Base-by-base conservation (phyloP, 192 early-diverging fungal species). In the Rhizoclosmatium globosum region DNA sequence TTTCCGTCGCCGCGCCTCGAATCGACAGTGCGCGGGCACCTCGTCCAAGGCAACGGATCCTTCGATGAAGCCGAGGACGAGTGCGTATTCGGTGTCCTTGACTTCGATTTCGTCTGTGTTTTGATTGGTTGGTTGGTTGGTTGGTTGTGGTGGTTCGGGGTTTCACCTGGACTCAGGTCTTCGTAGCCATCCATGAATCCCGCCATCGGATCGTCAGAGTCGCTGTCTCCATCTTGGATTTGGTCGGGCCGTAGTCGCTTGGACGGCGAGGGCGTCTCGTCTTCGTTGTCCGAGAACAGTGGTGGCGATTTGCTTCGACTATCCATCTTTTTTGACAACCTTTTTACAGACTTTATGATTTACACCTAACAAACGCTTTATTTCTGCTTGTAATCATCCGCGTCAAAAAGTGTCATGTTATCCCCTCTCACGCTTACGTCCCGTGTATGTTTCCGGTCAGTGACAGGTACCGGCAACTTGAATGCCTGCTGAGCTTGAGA, bases 61-160 rank as follows among this genome's bases (percentile, higher is more conserved):
- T 3, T 19, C 4, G 15, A 71, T 48, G 38, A 71, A 71, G 6
- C 15, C 3, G 13, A 56, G 31, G 4, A 71, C 11, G 1, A 56
- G 11, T 19, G 69, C 70, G 70, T 53, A 53, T 50, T 71, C 70
- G 70, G 47, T 39, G 57, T 71, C 70, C 42, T 71, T 71, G 50
- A 50, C 70, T 19, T 71, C 70, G 50, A 71, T 71, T 23, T 71
- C 70, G 21, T 71, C 70, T 59, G 46, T 15, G 43, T 11, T 62
- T 19, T 9, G 11, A 62, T 7, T 39, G 19, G 60, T 31, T n/a
- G n/a, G n/a, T n/a, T n/a, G n/a, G n/a, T n/a, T n/a, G n/a, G n/a
- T n/a, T n/a, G n/a, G n/a, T n/a, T 31, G 31, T 31, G 9, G 50
- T 53, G 50, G 6, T 7, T 53, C 0, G 0, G 0, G 17, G 50